phyloP scores from a whole-genome alignment of 441 rosid genomes.

The Sinapis alba region DNA sequence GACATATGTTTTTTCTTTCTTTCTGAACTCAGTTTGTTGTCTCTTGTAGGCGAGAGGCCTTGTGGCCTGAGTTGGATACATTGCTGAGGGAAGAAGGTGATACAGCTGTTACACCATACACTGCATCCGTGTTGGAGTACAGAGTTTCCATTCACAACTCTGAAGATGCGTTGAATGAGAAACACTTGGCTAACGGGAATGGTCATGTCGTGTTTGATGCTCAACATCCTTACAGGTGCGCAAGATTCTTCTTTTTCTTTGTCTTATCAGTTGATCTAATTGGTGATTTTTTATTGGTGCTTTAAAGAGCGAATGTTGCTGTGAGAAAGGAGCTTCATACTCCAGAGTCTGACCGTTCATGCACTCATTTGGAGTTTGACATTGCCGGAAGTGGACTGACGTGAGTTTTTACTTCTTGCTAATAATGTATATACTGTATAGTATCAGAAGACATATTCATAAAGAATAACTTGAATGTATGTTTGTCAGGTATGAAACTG shows the following conservation, averaged over 20 bases:
- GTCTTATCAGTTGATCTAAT: slow-evolving; percentile 25
- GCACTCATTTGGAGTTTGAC: slow-evolving; percentile 97
- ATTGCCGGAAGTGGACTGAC: slow-evolving; percentile 77
- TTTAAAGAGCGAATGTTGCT: slow-evolving; percentile 75
- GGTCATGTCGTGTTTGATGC: slow-evolving; percentile 83
- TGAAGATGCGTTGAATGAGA: slow-evolving; percentile 57
- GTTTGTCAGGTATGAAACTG: slow-evolving; percentile 84
- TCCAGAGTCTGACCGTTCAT: slow-evolving; percentile 92
- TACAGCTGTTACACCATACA: slow-evolving; percentile 84
- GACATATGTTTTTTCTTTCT: background rate
- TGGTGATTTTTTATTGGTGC: slow-evolving; percentile 14
- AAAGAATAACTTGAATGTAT: background rate
- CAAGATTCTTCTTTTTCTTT: slow-evolving; percentile 2
- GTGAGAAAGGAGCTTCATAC: slow-evolving; percentile 89
- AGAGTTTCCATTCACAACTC: slow-evolving; percentile 73
- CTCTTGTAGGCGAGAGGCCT: slow-evolving; percentile 68
- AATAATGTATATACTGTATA: background rate
- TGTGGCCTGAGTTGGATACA: slow-evolving; percentile 97
- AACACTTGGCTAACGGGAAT: slow-evolving; percentile 65
- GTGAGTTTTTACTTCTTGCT: slow-evolving; percentile 52
- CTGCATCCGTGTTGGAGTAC: slow-evolving; percentile 88
- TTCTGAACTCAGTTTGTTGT: background rate
- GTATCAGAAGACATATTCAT: background rate
- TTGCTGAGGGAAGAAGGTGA: slow-evolving; percentile 83
- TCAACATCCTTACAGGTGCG: slow-evolving; percentile 92